Evolutionary conservation across 192 early-diverging fungal genomes (phyloP), one percentile per base, ranked within the genome.

Genomic region (Coemansia sp.): DNA sequence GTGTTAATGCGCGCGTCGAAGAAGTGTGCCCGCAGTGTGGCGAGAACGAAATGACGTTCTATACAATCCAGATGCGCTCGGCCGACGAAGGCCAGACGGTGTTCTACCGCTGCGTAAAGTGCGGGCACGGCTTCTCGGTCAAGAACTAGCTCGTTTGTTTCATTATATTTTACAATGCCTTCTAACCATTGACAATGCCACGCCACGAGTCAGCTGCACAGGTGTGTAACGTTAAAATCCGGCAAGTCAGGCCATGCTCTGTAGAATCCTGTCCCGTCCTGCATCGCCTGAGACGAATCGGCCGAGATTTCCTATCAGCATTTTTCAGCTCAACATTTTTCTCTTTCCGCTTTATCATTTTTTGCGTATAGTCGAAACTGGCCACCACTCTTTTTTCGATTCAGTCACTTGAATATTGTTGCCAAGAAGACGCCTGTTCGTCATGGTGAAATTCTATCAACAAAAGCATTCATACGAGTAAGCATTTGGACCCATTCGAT

Each of bases 11-110:
- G 14, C 62, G 59, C 87, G 93, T 98, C 47, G 91, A 97, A 66
- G 95, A 99, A 75, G 92, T 89, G 65, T 99, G 97, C 79, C 94
- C 93, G 19, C 88, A 94, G 57, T 99, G 97, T 74, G 97, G 90
- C 50, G 82, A 88, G 20, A 86, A 88, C 15, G 94, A 97, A 83
- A 94, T 99, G 93, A 89, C 87, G 14, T 99, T 93, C 78, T 89
- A 96, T 69, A 97, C 97, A 2, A 91, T 95, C 79, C 97, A 99
- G 75, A 81, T 99, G 71, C 91, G 97, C 47, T 93, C 91, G 63
- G 97, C 97, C 12, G 97, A 99, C 87, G 97, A 99, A 88, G 97
- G 97, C 42, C 97, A 99, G 82, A 99, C 97, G n/a, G 87, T 99
- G n/a, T 99, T 99, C 72, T 97, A 95, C 81, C 90, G 85, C 64